These are phyloP conservation scores for Solanum hybrid DNA, from an alignment of 305 asterid species.

Conservation along the genomic window DNA sequence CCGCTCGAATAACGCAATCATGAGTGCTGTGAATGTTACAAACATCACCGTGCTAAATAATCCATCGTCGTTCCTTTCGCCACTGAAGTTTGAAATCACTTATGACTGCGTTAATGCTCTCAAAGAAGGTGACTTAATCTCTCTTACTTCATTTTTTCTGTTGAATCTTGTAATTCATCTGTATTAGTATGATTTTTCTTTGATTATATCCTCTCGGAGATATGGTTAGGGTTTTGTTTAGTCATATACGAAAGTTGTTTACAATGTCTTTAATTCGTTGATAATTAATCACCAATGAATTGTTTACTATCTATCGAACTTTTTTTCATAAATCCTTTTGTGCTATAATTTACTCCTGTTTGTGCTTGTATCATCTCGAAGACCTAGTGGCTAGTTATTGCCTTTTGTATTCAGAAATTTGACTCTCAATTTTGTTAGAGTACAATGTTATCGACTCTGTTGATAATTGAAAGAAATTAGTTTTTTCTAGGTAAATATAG, in stretches of 20 bases:
- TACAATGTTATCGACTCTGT: neutral
- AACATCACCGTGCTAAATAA: constrained; percentile 81
- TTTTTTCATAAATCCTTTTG: neutral
- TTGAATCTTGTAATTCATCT: neutral
- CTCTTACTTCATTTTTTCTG: neutral
- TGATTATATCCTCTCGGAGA: neutral
- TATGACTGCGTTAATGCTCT: constrained; percentile 81
- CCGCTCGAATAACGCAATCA: neutral
- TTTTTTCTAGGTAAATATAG: neutral
- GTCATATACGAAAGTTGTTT: neutral
- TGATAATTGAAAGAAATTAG: neutral
- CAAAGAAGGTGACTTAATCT: constrained; percentile 51
- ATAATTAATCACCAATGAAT: neutral
- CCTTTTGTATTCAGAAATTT: neutral
- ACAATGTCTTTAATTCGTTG: neutral
- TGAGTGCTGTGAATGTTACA: constrained; percentile 85
- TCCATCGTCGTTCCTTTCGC: constrained; percentile 73
- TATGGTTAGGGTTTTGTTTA: neutral
- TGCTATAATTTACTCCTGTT: neutral
- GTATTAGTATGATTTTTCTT: neutral
- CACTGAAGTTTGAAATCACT: constrained; percentile 92
- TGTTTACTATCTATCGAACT: neutral
- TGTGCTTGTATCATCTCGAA: neutral
- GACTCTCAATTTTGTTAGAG: neutral
- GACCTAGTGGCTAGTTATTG: neutral